These are phyloP conservation scores for Talaromyces sp. DNA, from an alignment of 2,329 filamentous ascomycete genomes.

Conservation along the genomic window DNA sequence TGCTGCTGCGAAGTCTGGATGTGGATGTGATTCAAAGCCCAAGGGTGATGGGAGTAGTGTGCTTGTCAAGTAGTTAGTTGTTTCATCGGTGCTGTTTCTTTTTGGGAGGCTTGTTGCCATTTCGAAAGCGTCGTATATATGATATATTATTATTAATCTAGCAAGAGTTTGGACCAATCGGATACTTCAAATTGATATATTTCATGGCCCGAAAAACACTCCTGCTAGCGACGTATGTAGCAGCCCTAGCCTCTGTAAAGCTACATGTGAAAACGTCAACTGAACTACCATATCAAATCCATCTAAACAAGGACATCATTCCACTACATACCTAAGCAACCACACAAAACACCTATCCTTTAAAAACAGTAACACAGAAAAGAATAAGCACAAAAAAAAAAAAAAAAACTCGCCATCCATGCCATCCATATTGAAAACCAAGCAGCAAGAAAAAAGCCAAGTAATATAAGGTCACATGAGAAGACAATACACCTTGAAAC, in stretches of 20 bases:
- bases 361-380: background rate
- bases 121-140: background rate
- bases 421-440: background rate
- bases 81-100: background rate
- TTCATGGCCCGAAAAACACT: background rate
- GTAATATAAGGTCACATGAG: background rate
- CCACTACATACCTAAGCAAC: background rate
- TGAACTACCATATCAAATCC: background rate
- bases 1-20: slow-evolving; percentile 25
- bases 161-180: no score
- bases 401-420: slow-evolving; percentile 1
- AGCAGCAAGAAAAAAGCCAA: background rate
- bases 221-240: background rate
- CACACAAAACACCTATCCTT: background rate
- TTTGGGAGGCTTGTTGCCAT: background rate
- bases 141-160: background rate
- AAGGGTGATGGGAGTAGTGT: slow-evolving; percentile 14
- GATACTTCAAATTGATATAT: background rate
- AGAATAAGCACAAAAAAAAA: background rate
- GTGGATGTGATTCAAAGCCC: slow-evolving; percentile 31
- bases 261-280: background rate
- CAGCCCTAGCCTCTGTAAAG: no score
- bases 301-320: background rate
- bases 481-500: background rate
- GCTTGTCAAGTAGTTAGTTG: slow-evolving; percentile 1